These are phyloP conservation scores for Neurospora sp. DNA, from an alignment of 495 filamentous ascomycete species.

Conservation along the genomic window DNA sequence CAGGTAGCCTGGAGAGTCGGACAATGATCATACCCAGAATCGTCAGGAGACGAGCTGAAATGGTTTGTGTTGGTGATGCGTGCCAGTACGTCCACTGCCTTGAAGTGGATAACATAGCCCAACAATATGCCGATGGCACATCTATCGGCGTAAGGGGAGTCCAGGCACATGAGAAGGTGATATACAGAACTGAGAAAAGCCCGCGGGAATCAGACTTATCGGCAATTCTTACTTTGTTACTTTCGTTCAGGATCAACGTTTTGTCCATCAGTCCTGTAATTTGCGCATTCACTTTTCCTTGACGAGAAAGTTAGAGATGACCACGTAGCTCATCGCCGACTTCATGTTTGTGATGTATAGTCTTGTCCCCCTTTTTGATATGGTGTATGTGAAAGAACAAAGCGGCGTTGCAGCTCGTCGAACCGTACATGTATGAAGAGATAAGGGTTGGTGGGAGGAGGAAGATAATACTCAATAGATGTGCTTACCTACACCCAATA, in stretches of 20 bases:
- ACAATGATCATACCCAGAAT: neutral
- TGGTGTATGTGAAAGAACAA: neutral
- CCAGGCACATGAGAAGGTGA: neutral
- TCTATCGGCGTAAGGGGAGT: neutral
- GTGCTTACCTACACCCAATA: too few species aligned
- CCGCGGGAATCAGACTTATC: neutral
- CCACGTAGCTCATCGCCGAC: neutral
- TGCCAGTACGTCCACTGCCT: neutral
- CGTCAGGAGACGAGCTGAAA: neutral
- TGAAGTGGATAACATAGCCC: neutral
- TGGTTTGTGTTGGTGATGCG: neutral
- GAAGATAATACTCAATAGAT: neutral
- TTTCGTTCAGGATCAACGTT: neutral
- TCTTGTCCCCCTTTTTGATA: too few species aligned
- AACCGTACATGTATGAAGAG: neutral
- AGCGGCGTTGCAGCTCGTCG: neutral
- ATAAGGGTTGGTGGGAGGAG: neutral
- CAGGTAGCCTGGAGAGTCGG: neutral
- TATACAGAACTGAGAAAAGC: neutral
- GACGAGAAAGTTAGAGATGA: neutral
- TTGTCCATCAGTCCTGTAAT: neutral
- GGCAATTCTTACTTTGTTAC: neutral
- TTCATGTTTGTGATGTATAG: neutral
- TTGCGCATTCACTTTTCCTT: neutral
- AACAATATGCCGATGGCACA: neutral